Conservation (phyloP, 768 basidiomycete species). For the button mushroom (Agaricus bisporus) region DNA sequence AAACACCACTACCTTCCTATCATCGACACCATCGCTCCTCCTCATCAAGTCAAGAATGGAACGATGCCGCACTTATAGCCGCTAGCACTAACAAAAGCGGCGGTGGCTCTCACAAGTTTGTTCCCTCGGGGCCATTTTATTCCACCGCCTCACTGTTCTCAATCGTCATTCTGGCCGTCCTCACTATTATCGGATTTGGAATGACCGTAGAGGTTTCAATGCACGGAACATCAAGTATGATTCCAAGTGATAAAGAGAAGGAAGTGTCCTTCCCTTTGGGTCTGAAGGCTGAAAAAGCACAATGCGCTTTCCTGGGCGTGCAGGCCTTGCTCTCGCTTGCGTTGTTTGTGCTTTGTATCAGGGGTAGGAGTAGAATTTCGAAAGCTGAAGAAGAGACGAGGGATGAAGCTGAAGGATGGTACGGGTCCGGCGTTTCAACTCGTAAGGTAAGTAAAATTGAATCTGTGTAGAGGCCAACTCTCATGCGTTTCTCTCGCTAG, state of each 20-base stretch:
- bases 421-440: constrained; percentile 4
- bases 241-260: constrained; percentile 18
- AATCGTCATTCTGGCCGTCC: constrained; percentile 15
- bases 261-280: constrained; percentile 21
- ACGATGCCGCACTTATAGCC: no score
- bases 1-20: neutral
- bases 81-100: neutral
- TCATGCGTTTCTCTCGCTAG: neutral
- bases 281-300: constrained; percentile 21
- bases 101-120: neutral
- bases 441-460: neutral
- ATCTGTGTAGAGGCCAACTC: neutral
- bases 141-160: constrained; percentile 12
- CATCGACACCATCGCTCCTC: neutral
- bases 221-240: constrained; percentile 17
- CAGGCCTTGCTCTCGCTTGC: constrained; percentile 13
- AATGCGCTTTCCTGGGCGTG: constrained; percentile 19
- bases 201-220: constrained; percentile 22
- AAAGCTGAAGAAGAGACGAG: neutral
- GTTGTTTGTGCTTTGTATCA: constrained; percentile 11
- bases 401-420: constrained; percentile 10
- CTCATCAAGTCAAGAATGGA: no score
- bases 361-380: constrained; percentile 8
- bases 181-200: constrained; percentile 18
- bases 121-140: constrained; percentile 13